Base-by-base conservation (phyloP, 2,329 filamentous ascomycete species). In the Aureobasidium zeae region DNA sequence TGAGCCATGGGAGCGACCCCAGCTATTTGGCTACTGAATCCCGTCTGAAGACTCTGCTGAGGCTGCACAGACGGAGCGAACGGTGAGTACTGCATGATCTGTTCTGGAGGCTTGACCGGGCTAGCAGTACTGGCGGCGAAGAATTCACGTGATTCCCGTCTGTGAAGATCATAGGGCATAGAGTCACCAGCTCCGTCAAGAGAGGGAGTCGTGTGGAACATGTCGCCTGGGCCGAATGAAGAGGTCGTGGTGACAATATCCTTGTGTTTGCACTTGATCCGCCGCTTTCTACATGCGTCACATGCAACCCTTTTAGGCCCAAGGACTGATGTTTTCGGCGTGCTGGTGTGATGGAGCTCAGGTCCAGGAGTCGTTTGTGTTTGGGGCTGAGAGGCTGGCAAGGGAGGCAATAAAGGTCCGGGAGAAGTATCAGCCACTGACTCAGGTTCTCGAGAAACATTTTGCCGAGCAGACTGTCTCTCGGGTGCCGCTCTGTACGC, bases 191-290 rank as follows among this genome's bases (percentile, higher is more conserved):
- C 34, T 53, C 54, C 43, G 49, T 47, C 34, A 30, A 45, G 24
- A 49, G 39, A 19, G 47, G 48, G 28, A 26, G 37, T 49, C 42
- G 49, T 38, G 43, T 49, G 25, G 43, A 51, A 44, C 43, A 41
- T 21, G 16, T 20, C 21, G 8, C 16, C 4, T 19, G 39, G 39
- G 4, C 29, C 39, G 16, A 34, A 26, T 16, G 44, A 38, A 25
- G 25, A 48, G 20, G 38, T 39, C 12, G 42, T 35, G 8, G 43
- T 49, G 16, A 70, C 65, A 44, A 74, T 67, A 47, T 77, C 74
- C 55, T 78, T 79, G 60, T 80, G 76, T 51, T 77, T 76, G 60
- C 76, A 80, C 46, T 73, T 67, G 48, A 79, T 79, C 38, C 76
- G 69, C 45, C 76, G 70, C 56, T 74, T 76, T 28, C 76, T 68